Percentiles rank a stretch among this genome's conserved stretches.
phyloP scores from a whole-genome alignment of 768 basidiomycete genomes.

The Suillus lakei region DNA sequence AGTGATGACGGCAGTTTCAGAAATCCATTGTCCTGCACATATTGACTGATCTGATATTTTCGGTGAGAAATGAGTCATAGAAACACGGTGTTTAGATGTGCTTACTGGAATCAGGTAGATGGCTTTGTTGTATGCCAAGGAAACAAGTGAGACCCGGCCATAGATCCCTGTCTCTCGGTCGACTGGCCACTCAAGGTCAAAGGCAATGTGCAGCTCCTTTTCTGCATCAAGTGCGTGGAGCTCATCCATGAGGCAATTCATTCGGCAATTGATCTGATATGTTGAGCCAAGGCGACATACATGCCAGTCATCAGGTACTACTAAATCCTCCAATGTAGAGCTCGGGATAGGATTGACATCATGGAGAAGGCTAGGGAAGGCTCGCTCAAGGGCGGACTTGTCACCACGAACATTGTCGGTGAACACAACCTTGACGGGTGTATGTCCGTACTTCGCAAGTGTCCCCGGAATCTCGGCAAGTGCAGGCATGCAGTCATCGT shows the following conservation, averaged over 20 bases:
- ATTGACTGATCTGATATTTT: not conserved
- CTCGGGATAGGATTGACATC: constrained; percentile 28
- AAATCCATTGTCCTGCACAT: constrained; percentile 3
- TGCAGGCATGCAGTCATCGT: constrained; percentile 33
- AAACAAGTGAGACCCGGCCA: constrained; percentile 2
- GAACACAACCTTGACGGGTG: constrained; percentile 27
- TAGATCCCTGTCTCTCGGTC: constrained; percentile 6
- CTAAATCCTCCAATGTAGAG: not conserved
- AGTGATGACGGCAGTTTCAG: constrained; percentile 10
- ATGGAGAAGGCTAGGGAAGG: constrained; percentile 24
- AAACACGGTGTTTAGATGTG: not conserved
- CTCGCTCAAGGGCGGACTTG: constrained; percentile 24
- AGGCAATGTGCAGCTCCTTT: not conserved
- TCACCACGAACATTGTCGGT: constrained; percentile 36
- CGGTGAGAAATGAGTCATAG: not conserved
- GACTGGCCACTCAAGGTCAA: constrained; percentile 17
- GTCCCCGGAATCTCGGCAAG: constrained; percentile 27
- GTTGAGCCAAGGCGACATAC: not conserved
- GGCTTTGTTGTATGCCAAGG: constrained; percentile 5
- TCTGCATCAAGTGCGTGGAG: not conserved
- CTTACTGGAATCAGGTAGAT: constrained; percentile 9
- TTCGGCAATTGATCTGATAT: not conserved
- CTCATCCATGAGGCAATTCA: constrained; percentile 10
- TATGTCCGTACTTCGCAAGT: constrained; percentile 33
- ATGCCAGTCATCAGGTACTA: constrained; percentile 7